These are phyloP conservation scores for Epicoccum sorghinum DNA, from an alignment of 2,329 filamentous ascomycete species.

Conservation along the genomic window DNA sequence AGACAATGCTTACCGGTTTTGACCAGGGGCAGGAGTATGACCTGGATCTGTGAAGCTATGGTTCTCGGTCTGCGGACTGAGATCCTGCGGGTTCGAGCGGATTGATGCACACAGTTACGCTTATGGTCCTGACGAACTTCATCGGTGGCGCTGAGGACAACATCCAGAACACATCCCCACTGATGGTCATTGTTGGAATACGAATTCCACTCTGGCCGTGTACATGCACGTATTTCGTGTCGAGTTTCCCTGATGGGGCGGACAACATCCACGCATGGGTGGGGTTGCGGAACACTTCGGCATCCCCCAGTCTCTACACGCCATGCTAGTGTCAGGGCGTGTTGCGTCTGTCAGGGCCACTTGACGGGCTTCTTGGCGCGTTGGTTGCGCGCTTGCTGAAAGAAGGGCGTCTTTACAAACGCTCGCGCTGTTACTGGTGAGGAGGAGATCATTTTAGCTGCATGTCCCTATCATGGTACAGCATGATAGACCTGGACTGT, in stretches of 20 bases:
- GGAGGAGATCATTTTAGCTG: neutral
- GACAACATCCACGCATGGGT: neutral
- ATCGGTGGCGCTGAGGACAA: conserved; percentile 1
- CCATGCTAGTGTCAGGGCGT: neutral
- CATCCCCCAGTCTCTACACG: neutral
- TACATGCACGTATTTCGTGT: neutral
- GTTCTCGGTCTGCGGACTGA: conserved; percentile 29
- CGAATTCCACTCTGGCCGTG: neutral
- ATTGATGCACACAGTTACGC: conserved; percentile 31
- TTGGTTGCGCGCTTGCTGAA: conserved; percentile 2
- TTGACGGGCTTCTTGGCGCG: conserved; percentile 1
- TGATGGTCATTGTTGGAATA: neutral
- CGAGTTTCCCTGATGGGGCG: neutral
- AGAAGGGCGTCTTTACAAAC: conserved; percentile 9
- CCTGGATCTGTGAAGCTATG: conserved; percentile 25
- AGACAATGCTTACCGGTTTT: conserved; percentile 28
- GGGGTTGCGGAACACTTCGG: neutral
- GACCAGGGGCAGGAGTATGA: conserved; percentile 17
- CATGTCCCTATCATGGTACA: conserved; percentile 1
- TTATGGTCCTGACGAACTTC: conserved; percentile 16
- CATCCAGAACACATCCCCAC: neutral
- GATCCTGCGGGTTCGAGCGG: conserved; percentile 32
- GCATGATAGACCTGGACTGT: neutral
- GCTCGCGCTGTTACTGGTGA: conserved; percentile 4
- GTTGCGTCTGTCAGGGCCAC: conserved; percentile 4